These are phyloP conservation scores for Diaporthe humulicola DNA, from an alignment of 2,329 filamentous ascomycete genomes.

Conservation along the genomic window DNA sequence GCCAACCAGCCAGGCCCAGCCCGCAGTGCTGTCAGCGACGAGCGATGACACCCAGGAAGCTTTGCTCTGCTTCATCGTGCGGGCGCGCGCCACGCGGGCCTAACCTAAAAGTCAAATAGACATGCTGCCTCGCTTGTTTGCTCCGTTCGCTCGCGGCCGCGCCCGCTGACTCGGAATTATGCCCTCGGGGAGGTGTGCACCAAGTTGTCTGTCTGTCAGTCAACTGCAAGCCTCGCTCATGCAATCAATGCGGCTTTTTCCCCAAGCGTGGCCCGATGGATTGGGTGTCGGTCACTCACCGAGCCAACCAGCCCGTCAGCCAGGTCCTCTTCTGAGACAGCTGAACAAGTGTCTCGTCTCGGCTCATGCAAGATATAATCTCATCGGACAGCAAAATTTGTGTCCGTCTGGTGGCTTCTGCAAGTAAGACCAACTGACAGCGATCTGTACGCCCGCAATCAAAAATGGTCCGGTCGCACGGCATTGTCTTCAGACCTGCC, in stretches of 20 bases:
- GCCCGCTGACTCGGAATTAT: constrained; percentile 20
- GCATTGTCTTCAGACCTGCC: not conserved
- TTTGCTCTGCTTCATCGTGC: constrained; percentile 20
- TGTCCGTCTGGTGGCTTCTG: not conserved
- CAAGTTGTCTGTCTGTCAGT: not conserved
- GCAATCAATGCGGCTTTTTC: not conserved
- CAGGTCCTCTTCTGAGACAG: constrained; percentile 5
- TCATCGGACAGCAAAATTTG: not conserved
- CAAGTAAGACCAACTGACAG: not conserved
- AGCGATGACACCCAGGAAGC: constrained; percentile 3
- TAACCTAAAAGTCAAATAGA: constrained; percentile 15
- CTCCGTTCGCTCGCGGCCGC: not conserved
- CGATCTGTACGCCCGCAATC: constrained; percentile 12
- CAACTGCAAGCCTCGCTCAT: not conserved
- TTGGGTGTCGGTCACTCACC: constrained; percentile 13
- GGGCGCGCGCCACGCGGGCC: constrained; percentile 13
- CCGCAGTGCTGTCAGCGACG: not conserved
- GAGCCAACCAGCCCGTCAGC: constrained; percentile 9
- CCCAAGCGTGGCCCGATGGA: not conserved
- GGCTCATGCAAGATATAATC: constrained; percentile 11
- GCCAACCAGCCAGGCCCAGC: not conserved
- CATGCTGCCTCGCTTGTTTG: not conserved
- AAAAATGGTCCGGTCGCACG: constrained; percentile 19
- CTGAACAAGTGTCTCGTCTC: constrained; percentile 10
- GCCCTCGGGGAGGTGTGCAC: not conserved